Evolutionary conservation across 192 early-diverging fungal species (phyloP).

Genomic region (Paraglomus occultum): DNA sequence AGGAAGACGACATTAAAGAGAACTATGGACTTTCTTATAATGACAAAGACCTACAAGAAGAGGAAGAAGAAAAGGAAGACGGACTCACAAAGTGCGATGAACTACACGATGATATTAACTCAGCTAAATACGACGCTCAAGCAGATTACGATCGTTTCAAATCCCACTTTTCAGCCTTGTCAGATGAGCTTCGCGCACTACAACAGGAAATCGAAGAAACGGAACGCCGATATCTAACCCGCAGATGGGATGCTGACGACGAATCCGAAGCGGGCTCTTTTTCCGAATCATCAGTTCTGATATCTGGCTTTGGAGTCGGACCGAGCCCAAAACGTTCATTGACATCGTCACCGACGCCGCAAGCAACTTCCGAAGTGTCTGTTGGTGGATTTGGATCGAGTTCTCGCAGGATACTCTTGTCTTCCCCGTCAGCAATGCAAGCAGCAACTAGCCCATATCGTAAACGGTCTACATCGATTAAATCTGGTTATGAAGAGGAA

Average conservation of each 20-base stretch:
- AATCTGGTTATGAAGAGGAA: no score
- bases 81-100: background rate
- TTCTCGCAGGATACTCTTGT: no score
- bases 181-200: slow-evolving; percentile 24
- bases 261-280: background rate
- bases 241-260: background rate
- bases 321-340: background rate
- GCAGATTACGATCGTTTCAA: slow-evolving; percentile 19
- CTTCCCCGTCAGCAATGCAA: no score
- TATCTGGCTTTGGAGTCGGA: background rate
- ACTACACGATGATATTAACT: slow-evolving; percentile 13
- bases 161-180: background rate
- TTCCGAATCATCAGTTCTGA: background rate
- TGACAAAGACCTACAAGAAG: background rate
- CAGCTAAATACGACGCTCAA: slow-evolving; percentile 2
- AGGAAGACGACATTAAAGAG: no score
- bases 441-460: no score
- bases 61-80: slow-evolving; percentile 2
- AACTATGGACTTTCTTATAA: background rate
- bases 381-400: no score
- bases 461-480: no score
- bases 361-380: no score
- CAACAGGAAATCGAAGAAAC: slow-evolving; percentile 26
- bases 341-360: no score
- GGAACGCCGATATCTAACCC: background rate